Conservation (phyloP, 768 basidiomycete genomes). For the Mycena filopes region DNA sequence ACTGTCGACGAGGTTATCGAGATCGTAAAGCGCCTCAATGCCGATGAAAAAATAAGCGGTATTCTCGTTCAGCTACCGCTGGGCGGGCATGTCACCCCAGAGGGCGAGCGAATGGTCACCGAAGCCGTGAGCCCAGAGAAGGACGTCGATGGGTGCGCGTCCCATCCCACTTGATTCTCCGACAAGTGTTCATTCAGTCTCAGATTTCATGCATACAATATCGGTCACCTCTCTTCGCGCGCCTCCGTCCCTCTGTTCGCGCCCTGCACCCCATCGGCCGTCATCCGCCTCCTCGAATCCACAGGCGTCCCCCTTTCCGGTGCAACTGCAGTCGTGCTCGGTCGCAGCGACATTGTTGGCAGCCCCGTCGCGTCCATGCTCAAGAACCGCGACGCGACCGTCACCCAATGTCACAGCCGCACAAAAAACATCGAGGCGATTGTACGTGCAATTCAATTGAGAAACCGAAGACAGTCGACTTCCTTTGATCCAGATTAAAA, state of each 20-base stretch:
- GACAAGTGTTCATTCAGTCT: slow-evolving; percentile 7
- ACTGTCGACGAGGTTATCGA: slow-evolving; percentile 80
- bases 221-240: slow-evolving; percentile 92
- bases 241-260: slow-evolving; percentile 90
- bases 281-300: slow-evolving; percentile 89
- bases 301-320: slow-evolving; percentile 85
- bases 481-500: slow-evolving; percentile 66
- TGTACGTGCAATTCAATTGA: slow-evolving; percentile 65
- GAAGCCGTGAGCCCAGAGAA: slow-evolving; percentile 94
- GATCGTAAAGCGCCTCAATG: slow-evolving; percentile 84
- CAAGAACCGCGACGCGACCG: slow-evolving; percentile 90
- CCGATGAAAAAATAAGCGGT: slow-evolving; percentile 83
- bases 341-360: slow-evolving; percentile 97
- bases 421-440: slow-evolving; percentile 85
- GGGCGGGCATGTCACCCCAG: slow-evolving; percentile 80
- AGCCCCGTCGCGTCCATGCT: slow-evolving; percentile 94
- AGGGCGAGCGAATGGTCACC: slow-evolving; percentile 91
- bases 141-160: slow-evolving; percentile 92
- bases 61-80: slow-evolving; percentile 97
- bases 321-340: slow-evolving; percentile 89
- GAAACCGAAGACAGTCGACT: background rate
- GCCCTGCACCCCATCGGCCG: slow-evolving; percentile 95
- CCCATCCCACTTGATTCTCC: slow-evolving; percentile 5
- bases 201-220: slow-evolving; percentile 98
- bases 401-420: slow-evolving; percentile 96